Percentiles rank a stretch among this genome's conserved stretches.
Conservation (phyloP, 129 eudicot species). For the Centella asiatica region DNA sequence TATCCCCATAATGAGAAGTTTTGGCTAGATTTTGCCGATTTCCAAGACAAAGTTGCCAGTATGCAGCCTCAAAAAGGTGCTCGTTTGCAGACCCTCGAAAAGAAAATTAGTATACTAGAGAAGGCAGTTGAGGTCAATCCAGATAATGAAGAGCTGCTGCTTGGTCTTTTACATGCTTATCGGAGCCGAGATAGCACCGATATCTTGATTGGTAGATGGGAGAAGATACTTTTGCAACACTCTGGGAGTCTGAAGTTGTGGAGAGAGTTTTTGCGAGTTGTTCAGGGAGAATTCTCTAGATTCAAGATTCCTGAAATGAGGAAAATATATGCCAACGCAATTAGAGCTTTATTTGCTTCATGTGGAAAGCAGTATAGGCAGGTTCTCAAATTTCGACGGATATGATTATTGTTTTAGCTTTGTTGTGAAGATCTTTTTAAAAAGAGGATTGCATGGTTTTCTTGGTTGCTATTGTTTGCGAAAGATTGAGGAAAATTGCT, state of each 20-base stretch:
- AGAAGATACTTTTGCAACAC: slow-evolving; percentile 61
- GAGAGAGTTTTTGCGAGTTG: slow-evolving; percentile 67
- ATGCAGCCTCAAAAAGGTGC: slow-evolving; percentile 91
- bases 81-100: slow-evolving; percentile 83
- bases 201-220: slow-evolving; percentile 82
- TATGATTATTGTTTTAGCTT: slow-evolving; percentile 5
- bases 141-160: slow-evolving; percentile 68
- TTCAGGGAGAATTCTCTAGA: slow-evolving; percentile 73
- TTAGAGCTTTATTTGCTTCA: slow-evolving; percentile 76
- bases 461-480: background rate
- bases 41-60: slow-evolving; percentile 84
- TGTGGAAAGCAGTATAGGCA: slow-evolving; percentile 89
- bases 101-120: slow-evolving; percentile 91
- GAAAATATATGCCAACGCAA: slow-evolving; percentile 75
- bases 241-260: slow-evolving; percentile 78
- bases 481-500: background rate
- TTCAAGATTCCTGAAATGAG: slow-evolving; percentile 89
- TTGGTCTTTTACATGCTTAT: slow-evolving; percentile 72
- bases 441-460: no score
- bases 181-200: slow-evolving; percentile 67
- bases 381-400: slow-evolving; percentile 49
- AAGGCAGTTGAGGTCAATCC: slow-evolving; percentile 87
- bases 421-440: background rate
- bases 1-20: slow-evolving; percentile 52
- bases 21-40: slow-evolving; percentile 82